phyloP scores from a whole-genome alignment of 2,329 filamentous ascomycete species.

The Didymella glomerata region DNA sequence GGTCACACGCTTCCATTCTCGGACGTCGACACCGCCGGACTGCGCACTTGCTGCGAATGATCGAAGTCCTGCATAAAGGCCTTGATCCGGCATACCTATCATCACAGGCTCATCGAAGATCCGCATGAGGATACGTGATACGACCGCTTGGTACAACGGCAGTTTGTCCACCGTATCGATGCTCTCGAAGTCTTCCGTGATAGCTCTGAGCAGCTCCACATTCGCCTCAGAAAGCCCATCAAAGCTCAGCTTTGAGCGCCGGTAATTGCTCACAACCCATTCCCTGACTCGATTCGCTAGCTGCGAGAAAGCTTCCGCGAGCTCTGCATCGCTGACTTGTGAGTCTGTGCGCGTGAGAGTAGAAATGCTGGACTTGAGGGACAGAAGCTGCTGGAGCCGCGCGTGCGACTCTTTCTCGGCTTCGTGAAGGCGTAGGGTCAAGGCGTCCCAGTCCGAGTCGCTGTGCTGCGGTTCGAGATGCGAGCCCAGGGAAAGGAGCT shows the following conservation, averaged over 20 bases:
- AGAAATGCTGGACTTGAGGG: constrained; percentile 76
- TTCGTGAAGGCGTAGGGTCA: constrained; percentile 43
- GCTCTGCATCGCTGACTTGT: constrained; percentile 71
- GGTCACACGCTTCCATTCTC: constrained; percentile 44
- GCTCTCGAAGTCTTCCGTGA: constrained; percentile 29
- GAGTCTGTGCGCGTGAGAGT: constrained; percentile 69
- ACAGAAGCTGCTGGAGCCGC: constrained; percentile 68
- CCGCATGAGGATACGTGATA: constrained; percentile 37
- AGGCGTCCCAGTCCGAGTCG: constrained; percentile 38
- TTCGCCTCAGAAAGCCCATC: constrained; percentile 30
- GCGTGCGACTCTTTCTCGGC: constrained; percentile 65
- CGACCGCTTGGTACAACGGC: constrained; percentile 44
- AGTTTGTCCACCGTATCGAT: constrained; percentile 37
- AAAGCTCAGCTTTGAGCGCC: constrained; percentile 63
- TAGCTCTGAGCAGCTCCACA: constrained; percentile 23
- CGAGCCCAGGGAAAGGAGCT: constrained; percentile 26
- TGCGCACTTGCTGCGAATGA: constrained; percentile 33
- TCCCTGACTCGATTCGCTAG: constrained; percentile 75
- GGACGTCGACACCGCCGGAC: constrained; percentile 27
- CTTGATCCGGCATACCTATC: constrained; percentile 39
- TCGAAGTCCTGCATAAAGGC: constrained; percentile 29
- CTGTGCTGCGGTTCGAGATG: constrained; percentile 1
- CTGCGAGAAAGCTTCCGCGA: constrained; percentile 68
- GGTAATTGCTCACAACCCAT: constrained; percentile 75
- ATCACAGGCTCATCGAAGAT: constrained; percentile 40